Evolutionary conservation across 1,139 yeast genomes (phyloP).

Genomic region (Saccharomyces hybrid): DNA sequence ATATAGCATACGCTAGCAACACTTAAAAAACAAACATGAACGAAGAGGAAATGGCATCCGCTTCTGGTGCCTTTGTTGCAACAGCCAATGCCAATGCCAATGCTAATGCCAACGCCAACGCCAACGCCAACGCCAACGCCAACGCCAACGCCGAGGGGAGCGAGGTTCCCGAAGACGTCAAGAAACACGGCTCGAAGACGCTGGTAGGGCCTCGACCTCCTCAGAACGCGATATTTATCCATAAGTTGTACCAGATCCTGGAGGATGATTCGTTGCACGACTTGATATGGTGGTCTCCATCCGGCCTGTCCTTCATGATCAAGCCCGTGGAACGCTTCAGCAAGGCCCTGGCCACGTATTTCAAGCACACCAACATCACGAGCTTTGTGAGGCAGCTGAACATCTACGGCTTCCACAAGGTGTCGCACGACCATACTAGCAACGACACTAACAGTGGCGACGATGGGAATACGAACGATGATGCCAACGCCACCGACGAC

Average conservation of each 20-base stretch:
- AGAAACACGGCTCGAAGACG: neutral
- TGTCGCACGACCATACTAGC: conserved; percentile 36
- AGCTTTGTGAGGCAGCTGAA: conserved; percentile 72
- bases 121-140: too few relatives aligned
- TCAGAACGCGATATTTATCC: conserved; percentile 48
- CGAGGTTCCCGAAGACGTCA: neutral
- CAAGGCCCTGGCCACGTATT: conserved; percentile 51
- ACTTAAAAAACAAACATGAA: neutral
- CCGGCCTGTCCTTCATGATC: conserved; percentile 38
- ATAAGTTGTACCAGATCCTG: conserved; percentile 56
- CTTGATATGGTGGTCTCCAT: conserved; percentile 45
- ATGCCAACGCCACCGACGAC: neutral
- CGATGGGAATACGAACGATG: conserved; percentile 5
- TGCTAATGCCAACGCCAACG: too few relatives aligned
- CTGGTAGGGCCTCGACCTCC: neutral
- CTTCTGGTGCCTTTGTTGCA: neutral
- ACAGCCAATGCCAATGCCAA: too few relatives aligned
- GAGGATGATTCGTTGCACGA: conserved; percentile 46
- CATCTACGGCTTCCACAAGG: conserved; percentile 68
- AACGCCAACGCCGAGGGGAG: neutral
- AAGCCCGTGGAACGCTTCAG: conserved; percentile 51
- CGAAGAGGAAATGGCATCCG: neutral
- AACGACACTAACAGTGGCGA: conserved; percentile 4
- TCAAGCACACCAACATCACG: conserved; percentile 72
- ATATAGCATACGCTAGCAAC: too few relatives aligned